Evolutionary conservation across 1,284 basidiomycete genomes (phyloP).

Genomic region (Trichosporon sp.): DNA sequence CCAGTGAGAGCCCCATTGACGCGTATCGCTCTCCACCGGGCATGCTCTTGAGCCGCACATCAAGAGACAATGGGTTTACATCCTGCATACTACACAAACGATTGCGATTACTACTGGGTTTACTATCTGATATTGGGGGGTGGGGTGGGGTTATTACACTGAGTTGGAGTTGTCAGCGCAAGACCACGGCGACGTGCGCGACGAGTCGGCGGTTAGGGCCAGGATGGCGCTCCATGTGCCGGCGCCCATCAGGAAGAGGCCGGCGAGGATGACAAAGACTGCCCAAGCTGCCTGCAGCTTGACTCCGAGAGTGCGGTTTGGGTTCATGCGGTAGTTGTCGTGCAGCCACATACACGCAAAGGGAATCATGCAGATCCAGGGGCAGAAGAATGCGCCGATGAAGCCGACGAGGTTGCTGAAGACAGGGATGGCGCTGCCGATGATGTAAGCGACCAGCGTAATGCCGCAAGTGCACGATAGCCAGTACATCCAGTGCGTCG

Average conservation of each 20-base stretch:
- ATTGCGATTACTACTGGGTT: too few species aligned
- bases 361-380: conserved; percentile 15
- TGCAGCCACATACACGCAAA: conserved; percentile 34
- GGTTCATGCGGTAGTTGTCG: conserved; percentile 21
- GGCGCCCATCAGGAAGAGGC: conserved; percentile 27
- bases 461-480: conserved; percentile 46
- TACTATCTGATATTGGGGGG: too few species aligned
- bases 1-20: too few species aligned
- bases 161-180: conserved; percentile 28
- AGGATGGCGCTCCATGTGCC: conserved; percentile 36
- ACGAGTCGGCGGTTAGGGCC: conserved; percentile 24
- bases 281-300: background rate
- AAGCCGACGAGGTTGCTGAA: conserved; percentile 27
- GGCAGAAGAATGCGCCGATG: conserved; percentile 29
- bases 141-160: background rate
- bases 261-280: conserved; percentile 22
- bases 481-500: conserved; percentile 59
- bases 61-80: background rate
- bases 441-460: conserved; percentile 14
- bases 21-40: too few species aligned
- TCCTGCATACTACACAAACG: background rate
- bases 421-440: conserved; percentile 21
- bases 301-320: background rate
- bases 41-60: too few species aligned
- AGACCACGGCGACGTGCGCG: conserved; percentile 28